Conservation (phyloP, 495 filamentous ascomycete genomes). For the Paragyromitra xinjiangensis region DNA sequence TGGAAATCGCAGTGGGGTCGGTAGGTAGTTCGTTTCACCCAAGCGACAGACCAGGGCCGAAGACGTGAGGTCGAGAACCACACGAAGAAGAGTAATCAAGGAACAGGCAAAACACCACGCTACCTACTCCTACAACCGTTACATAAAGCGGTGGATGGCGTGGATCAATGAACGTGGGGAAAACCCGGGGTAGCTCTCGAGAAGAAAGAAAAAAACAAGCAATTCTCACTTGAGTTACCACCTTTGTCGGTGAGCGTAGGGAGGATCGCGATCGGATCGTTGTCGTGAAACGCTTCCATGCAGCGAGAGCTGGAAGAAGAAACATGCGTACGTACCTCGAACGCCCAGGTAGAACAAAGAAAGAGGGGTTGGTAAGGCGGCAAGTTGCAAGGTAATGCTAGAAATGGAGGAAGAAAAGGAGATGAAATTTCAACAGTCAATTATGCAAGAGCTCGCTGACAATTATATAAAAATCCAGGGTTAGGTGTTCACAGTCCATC, state of each 20-base stretch:
- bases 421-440: not conserved
- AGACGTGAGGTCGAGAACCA: conserved; percentile 3
- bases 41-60: conserved; percentile 16
- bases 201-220: conserved; percentile 25
- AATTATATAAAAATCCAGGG: not conserved
- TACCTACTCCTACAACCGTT: not conserved
- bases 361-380: conserved; percentile 23
- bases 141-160: not conserved
- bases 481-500: conserved; percentile 42
- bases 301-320: conserved; percentile 34
- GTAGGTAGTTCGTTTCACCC: conserved; percentile 30
- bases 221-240: conserved; percentile 23
- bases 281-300: conserved; percentile 38
- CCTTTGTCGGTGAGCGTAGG: conserved; percentile 29
- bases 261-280: conserved; percentile 46
- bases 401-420: not conserved
- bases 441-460: not conserved
- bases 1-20: conserved; percentile 11
- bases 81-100: conserved; percentile 2
- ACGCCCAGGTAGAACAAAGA: not conserved
- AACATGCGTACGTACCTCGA: conserved; percentile 13
- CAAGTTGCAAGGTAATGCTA: conserved; percentile 3
- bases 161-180: conserved; percentile 6
- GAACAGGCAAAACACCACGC: conserved; percentile 25
- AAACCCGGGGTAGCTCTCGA: conserved; percentile 28